Evolutionary conservation across 2,329 filamentous ascomycete genomes (phyloP).

Genomic region (Phaeomoniella chlamydospora): DNA sequence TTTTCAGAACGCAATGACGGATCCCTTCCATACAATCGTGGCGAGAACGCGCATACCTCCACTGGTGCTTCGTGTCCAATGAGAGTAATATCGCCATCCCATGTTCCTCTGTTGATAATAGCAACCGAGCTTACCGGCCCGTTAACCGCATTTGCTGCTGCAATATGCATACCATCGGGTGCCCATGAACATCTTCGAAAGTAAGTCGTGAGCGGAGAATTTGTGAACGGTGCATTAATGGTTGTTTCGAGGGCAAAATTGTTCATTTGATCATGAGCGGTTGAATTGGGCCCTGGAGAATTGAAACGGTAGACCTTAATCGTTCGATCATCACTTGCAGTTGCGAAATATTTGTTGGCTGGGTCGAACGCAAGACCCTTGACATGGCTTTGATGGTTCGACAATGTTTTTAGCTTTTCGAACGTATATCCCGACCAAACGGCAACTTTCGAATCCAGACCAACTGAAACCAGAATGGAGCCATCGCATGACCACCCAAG

Average conservation of each 20-base stretch:
- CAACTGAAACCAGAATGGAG: conserved; percentile 88
- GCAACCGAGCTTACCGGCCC: conserved; percentile 94
- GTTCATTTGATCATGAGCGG: conserved; percentile 86
- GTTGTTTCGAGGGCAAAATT: conserved; percentile 94
- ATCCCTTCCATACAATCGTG: conserved; percentile 67
- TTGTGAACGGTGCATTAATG: conserved; percentile 73
- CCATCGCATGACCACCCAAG: conserved; percentile 94
- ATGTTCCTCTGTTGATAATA: conserved; percentile 79
- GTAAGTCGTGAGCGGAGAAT: conserved; percentile 89
- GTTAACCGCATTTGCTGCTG: conserved; percentile 91
- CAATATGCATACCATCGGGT: conserved; percentile 91
- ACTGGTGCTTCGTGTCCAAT: conserved; percentile 96
- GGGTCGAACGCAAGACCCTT: conserved; percentile 98
- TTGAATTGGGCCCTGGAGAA: conserved; percentile 77
- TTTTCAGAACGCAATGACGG: conserved; percentile 37
- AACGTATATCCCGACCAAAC: conserved; percentile 98
- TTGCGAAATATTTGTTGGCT: conserved; percentile 98
- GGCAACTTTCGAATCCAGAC: conserved; percentile 92
- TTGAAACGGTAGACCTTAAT: conserved; percentile 96
- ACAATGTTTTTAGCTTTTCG: conserved; percentile 88
- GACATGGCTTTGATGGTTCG: conserved; percentile 91
- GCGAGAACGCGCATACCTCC: conserved; percentile 94
- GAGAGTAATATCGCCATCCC: conserved; percentile 94
- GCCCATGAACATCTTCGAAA: conserved; percentile 96
- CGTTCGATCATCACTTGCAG: conserved; percentile 88